Evolutionary conservation across 2,329 filamentous ascomycete genomes (phyloP), one percentile per base, ranked within the genome.

Genomic region (Aspergillus sclerotialis): DNA sequence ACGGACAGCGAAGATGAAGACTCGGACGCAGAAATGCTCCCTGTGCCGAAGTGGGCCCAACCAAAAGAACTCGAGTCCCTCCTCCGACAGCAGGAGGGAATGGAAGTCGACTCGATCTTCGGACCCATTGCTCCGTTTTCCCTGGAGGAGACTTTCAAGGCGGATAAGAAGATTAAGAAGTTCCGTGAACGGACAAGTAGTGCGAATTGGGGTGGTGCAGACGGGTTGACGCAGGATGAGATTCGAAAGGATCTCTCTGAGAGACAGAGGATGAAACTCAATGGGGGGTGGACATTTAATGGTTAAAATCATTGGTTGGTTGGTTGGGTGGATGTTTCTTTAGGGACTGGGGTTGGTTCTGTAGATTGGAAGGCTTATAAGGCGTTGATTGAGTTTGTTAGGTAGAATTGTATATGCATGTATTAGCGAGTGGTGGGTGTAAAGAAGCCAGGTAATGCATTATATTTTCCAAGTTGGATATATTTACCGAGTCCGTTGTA

Each of bases 81-180:
- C 36, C 75, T 98, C 16, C 75, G 82, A 38, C 72, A 78, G 32
- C 93, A 98, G 58, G 89, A 98, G 60, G 76, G 79, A 7, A 74
- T 58, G 44, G 61, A 62, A 34, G 57, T 92, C 47, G 88, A 98
- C 51, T 86, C 88, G 0, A 84, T 98, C 34, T 98, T 98, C 54
- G 92, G 92, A 0, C 84, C 86, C 1, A 87, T 94, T 15, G 81
- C 76, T 8, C 85, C 88, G 9, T 71, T 98, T 45, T 86, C 87
- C 53, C 92, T 98, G 82, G 93, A 98, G 53, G 89, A 96, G 56
- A 88, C 95, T 19, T 98, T 98, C 64, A 83, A 75, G 62, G 86
- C 88, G 60, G 89, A 84, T 61, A 88, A 88, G 60, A 87, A 90
- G 44, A 79, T 84, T 60, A 84, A 85, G 68, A 85, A 87, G 55